Evolutionary conservation across 1,284 basidiomycete genomes (phyloP).

Genomic region (Anthracocystis panici-leucophaei): DNA sequence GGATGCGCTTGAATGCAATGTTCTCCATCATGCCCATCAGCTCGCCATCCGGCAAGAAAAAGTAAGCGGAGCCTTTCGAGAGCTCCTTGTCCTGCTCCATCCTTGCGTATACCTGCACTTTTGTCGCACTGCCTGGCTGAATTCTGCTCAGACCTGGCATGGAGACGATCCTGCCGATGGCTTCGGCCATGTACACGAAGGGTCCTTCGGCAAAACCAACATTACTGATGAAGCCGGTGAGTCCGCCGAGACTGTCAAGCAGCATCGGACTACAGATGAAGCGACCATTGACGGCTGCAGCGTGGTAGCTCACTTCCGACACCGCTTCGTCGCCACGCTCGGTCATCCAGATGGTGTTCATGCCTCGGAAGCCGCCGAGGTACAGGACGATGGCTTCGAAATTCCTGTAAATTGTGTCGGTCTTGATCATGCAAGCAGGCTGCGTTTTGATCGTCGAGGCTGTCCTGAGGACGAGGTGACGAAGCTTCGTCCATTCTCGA

Average conservation of each 20-base stretch:
- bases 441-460: constrained; percentile 13
- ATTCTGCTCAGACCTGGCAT: constrained; percentile 25
- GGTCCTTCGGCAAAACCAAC: constrained; percentile 42
- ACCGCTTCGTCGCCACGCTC: constrained; percentile 45
- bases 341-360: constrained; percentile 47
- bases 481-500: constrained; percentile 32
- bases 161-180: constrained; percentile 38
- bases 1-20: constrained; percentile 48
- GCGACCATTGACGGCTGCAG: constrained; percentile 32
- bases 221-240: constrained; percentile 57
- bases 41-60: constrained; percentile 31
- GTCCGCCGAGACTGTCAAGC: constrained; percentile 49
- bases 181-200: constrained; percentile 52
- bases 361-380: constrained; percentile 45
- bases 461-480: constrained; percentile 33
- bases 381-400: constrained; percentile 55
- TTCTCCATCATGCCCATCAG: constrained; percentile 45
- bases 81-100: constrained; percentile 43
- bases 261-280: constrained; percentile 52
- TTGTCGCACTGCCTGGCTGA: constrained; percentile 20
- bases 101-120: constrained; percentile 31
- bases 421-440: constrained; percentile 25
- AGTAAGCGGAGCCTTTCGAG: constrained; percentile 39
- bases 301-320: constrained; percentile 29
- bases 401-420: constrained; percentile 38